phyloP scores from a whole-genome alignment of 2,329 filamentous ascomycete genomes.

The Exophiala sideris region DNA sequence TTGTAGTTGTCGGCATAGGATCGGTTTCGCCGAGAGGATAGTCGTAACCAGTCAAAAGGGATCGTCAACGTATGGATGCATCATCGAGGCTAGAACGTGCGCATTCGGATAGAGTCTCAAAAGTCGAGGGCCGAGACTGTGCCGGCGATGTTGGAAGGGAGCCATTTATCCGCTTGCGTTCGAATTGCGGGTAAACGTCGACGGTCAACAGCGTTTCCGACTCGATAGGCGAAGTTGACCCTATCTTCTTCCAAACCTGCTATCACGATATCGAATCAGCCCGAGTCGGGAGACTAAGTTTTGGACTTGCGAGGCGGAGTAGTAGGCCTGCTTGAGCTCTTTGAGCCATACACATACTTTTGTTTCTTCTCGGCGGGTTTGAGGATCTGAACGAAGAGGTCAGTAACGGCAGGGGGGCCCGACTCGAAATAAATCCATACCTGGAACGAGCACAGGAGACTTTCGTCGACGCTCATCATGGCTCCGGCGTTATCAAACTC shows the following conservation, averaged over 20 bases:
- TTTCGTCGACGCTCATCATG: slow-evolving; percentile 99
- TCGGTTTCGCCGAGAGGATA: neutral
- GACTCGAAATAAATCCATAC: slow-evolving; percentile 46
- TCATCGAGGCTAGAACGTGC: too few relatives aligned
- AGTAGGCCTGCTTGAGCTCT: slow-evolving; percentile 66
- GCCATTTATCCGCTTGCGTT: slow-evolving; percentile 11
- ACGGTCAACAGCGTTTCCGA: slow-evolving; percentile 12
- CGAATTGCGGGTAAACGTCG: slow-evolving; percentile 11
- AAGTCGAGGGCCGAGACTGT: neutral
- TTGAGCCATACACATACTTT: slow-evolving; percentile 88
- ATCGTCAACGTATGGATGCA: slow-evolving; percentile 15
- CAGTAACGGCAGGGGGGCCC: slow-evolving; percentile 3
- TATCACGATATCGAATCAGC: slow-evolving; percentile 68
- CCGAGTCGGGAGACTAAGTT: slow-evolving; percentile 50
- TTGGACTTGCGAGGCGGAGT: slow-evolving; percentile 70
- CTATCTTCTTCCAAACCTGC: slow-evolving; percentile 95
- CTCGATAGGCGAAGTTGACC: slow-evolving; percentile 23
- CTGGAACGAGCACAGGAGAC: slow-evolving; percentile 98
- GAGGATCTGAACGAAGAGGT: slow-evolving; percentile 65
- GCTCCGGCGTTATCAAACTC: slow-evolving; percentile 99
- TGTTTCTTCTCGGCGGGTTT: slow-evolving; percentile 99
- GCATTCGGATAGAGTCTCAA: neutral
- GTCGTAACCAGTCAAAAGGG: neutral
- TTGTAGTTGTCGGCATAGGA: neutral
- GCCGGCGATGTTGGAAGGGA: slow-evolving; percentile 7